These are phyloP conservation scores for Ophiobolus disseminans DNA, from an alignment of 2,329 filamentous ascomycete species.

Conservation along the genomic window DNA sequence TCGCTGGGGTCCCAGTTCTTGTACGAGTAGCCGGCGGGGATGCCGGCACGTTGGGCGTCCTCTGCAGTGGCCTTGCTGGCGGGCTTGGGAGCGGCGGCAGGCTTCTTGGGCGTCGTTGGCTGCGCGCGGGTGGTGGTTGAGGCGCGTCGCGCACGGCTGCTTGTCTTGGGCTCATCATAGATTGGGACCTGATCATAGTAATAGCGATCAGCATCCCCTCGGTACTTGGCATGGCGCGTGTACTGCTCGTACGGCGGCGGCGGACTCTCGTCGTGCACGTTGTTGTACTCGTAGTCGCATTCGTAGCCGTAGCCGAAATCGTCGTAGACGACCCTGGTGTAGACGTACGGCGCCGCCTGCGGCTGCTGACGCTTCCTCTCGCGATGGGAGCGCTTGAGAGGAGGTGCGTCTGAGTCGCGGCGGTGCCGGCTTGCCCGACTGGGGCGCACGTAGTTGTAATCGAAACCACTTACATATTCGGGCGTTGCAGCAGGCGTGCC, in stretches of 20 bases:
- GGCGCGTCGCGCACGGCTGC: conserved; percentile 61
- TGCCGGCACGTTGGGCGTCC: conserved; percentile 68
- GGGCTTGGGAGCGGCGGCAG: conserved; percentile 42
- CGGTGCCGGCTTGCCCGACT: conserved; percentile 50
- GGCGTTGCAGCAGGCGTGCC: conserved; percentile 51
- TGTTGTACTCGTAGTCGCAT: conserved; percentile 48
- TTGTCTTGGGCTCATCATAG: conserved; percentile 54
- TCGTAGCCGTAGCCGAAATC: conserved; percentile 57
- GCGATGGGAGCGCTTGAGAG: conserved; percentile 51
- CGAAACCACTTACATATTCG: conserved; percentile 70
- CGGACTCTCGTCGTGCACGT: conserved; percentile 51
- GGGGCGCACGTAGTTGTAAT: conserved; percentile 47
- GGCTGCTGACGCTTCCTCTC: conserved; percentile 59
- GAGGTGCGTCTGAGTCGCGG: conserved; percentile 47
- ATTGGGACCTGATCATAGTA: conserved; percentile 58
- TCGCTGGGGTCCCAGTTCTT: conserved; percentile 99
- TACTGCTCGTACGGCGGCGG: conserved; percentile 59
- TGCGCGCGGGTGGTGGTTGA: conserved; percentile 60
- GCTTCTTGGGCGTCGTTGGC: conserved; percentile 47
- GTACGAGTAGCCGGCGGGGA: conserved; percentile 88
- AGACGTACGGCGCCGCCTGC: conserved; percentile 61
- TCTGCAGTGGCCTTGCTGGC: conserved; percentile 66
- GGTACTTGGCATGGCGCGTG: conserved; percentile 61
- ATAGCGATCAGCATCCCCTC: conserved; percentile 60
- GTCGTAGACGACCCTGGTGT: conserved; percentile 64